Percentiles rank a stretch among this genome's conserved stretches.
phyloP scores from a whole-genome alignment of 2,329 filamentous ascomycete species.

The Xylariaceae sp. region DNA sequence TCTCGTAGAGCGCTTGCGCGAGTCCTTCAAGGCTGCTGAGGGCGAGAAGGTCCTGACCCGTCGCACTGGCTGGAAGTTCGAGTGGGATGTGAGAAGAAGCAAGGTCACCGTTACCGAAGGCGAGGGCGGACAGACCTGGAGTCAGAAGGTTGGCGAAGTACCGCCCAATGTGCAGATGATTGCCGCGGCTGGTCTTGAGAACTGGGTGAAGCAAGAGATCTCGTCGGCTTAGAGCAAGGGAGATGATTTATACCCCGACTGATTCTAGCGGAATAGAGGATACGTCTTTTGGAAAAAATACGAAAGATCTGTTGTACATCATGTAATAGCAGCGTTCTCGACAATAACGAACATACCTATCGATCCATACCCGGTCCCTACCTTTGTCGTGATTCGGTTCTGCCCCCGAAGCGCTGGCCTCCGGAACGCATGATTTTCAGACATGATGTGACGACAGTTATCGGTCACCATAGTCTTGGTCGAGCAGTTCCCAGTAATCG shows the following conservation, averaged over 20 bases:
- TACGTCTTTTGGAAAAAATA: not conserved
- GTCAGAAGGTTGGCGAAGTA: not conserved
- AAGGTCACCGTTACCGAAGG: slow-evolving; percentile 3
- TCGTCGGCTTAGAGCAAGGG: not conserved
- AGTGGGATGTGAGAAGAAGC: slow-evolving; percentile 63
- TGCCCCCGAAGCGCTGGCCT: not conserved
- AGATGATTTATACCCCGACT: not conserved
- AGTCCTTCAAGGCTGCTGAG: slow-evolving; percentile 43
- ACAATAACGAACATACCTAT: not conserved
- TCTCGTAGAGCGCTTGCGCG: slow-evolving; percentile 60
- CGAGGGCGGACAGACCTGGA: not conserved
- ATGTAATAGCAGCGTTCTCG: too few species aligned
- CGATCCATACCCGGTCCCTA: not conserved
- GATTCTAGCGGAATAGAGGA: not conserved
- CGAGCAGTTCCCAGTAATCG: too few species aligned
- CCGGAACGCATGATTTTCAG: not conserved
- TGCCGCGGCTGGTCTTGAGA: not conserved
- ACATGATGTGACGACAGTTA: too few species aligned
- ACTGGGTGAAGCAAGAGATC: not conserved
- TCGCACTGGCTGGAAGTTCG: slow-evolving; percentile 75
- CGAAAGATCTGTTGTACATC: not conserved
- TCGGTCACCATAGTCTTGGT: too few species aligned
- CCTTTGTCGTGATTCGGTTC: not conserved
- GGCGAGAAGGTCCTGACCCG: slow-evolving; percentile 49
- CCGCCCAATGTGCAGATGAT: not conserved